Conservation (phyloP, 2,329 filamentous ascomycete species). For the Calonectria naviculata region DNA sequence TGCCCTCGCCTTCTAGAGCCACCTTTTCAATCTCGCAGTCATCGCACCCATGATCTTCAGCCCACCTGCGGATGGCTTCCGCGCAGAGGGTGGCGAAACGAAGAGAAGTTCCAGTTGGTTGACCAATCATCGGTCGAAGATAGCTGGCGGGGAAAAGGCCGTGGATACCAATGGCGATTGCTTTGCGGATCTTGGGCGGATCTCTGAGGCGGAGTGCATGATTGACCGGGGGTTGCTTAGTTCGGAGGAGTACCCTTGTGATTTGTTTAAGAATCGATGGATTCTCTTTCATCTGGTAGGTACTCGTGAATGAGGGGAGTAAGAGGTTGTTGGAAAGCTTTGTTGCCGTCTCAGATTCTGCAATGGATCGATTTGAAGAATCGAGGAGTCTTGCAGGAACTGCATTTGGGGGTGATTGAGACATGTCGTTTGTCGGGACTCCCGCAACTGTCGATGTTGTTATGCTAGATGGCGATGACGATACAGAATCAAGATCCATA, state of each 20-base stretch:
- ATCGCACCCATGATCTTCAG: constrained; percentile 76
- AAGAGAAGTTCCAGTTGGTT: constrained; percentile 94
- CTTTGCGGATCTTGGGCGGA: constrained; percentile 80
- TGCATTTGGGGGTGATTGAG: constrained; percentile 11
- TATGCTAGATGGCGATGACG: constrained; percentile 41
- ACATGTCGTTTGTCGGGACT: constrained; percentile 28
- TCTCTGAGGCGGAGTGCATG: constrained; percentile 80
- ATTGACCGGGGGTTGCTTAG: constrained; percentile 66
- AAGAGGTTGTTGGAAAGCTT: constrained; percentile 70
- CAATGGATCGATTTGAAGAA: constrained; percentile 43
- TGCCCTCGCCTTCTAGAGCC: constrained; percentile 93
- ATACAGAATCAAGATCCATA: constrained; percentile 56
- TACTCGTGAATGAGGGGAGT: constrained; percentile 75
- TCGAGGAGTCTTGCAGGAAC: constrained; percentile 7
- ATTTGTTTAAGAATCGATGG: constrained; percentile 79
- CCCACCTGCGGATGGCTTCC: constrained; percentile 85
- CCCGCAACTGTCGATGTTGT: constrained; percentile 34
- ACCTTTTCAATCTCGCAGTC: constrained; percentile 92
- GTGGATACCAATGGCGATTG: constrained; percentile 93
- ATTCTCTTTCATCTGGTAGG: constrained; percentile 74
- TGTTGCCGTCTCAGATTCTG: constrained; percentile 56
- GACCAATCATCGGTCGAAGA: constrained; percentile 90
- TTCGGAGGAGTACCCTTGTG: constrained; percentile 65
- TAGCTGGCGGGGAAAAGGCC: constrained; percentile 91
- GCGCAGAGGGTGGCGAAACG: constrained; percentile 91